A percentile compares a stretch with the other conserved stretches of the same genome.
phyloP scores from a whole-genome alignment of 345 rosid species.

The Citrus unshiu region DNA sequence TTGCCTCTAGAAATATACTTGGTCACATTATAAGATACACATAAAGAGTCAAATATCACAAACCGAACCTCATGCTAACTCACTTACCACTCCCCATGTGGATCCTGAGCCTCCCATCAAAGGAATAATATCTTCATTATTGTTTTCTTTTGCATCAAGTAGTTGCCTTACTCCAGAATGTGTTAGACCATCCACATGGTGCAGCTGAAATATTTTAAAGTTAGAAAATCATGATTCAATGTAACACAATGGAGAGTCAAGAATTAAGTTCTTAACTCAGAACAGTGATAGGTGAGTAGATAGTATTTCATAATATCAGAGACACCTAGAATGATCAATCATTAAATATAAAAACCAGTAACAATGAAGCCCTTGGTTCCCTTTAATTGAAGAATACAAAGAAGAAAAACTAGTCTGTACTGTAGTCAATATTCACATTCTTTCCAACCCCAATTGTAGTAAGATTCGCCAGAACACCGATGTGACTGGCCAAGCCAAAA shows the following conservation, averaged over 20 bases:
- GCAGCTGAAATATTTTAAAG: slow-evolving; percentile 51
- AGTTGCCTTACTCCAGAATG: slow-evolving; percentile 50
- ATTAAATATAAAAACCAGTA: not conserved
- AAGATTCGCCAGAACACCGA: slow-evolving; percentile 73
- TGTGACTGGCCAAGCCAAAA: slow-evolving; percentile 88
- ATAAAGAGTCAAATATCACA: not conserved
- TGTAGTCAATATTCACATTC: slow-evolving; percentile 40
- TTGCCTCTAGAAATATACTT: not conserved
- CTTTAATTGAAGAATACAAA: not conserved
- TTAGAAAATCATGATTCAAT: slow-evolving; percentile 13
- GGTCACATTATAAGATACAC: not conserved
- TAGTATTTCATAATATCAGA: not conserved
- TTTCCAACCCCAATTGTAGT: slow-evolving; percentile 88
- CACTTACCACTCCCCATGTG: slow-evolving; percentile 73
- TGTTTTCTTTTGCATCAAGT: slow-evolving; percentile 47
- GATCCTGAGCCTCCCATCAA: slow-evolving; percentile 72
- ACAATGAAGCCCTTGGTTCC: not conserved
- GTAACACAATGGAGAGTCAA: not conserved
- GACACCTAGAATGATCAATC: not conserved
- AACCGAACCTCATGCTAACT: slow-evolving; percentile 13
- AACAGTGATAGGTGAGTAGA: not conserved
- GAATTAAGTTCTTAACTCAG: slow-evolving; percentile 1
- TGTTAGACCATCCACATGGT: slow-evolving; percentile 82
- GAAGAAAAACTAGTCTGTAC: not conserved
- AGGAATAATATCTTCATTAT: slow-evolving; percentile 34